These are phyloP conservation scores for Grosmannia serpens DNA, from an alignment of 2,329 filamentous ascomycete genomes.

Conservation along the genomic window DNA sequence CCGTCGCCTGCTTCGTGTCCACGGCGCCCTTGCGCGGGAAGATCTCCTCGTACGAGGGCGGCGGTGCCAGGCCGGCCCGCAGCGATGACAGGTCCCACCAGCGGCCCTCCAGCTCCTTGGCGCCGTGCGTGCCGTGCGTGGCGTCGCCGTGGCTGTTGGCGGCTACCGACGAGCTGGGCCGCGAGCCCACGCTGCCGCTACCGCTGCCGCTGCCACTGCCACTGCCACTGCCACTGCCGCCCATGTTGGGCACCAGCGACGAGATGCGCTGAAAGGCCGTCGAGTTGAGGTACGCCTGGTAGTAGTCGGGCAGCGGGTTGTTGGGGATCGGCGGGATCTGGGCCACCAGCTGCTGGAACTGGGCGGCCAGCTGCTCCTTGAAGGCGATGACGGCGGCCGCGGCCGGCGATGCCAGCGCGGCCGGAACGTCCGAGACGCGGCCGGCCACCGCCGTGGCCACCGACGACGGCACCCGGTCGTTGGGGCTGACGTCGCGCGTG, in stretches of 20 bases:
- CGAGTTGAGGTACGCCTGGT: conserved; percentile 53
- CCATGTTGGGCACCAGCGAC: conserved; percentile 58
- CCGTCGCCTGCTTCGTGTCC: conserved; percentile 45
- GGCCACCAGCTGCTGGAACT: conserved; percentile 63
- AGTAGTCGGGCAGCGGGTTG: conserved; percentile 45
- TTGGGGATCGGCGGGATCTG: conserved; percentile 30
- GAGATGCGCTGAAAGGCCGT: conserved; percentile 60
- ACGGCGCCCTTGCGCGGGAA: conserved; percentile 33
- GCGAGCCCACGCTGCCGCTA: conserved; percentile 23
- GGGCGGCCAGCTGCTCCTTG: conserved; percentile 61
- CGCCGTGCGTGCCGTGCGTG: conserved; percentile 10
- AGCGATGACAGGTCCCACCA: conserved; percentile 53
- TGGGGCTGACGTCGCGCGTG: conserved; percentile 12
- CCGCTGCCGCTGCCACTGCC: too few species aligned
- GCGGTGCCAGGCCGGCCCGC: conserved; percentile 39
- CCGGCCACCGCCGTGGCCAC: not conserved
- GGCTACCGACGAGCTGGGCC: conserved; percentile 35
- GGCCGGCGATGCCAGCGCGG: conserved; percentile 39
- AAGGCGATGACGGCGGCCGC: conserved; percentile 56
- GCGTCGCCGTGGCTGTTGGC: conserved; percentile 26
- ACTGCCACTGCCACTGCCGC: too few species aligned
- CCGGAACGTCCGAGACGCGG: conserved; percentile 19
- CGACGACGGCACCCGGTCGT: conserved; percentile 3
- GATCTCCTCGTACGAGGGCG: conserved; percentile 70
- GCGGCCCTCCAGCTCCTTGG: conserved; percentile 38